Evolutionary conservation across 257 asterid genomes (phyloP), one percentile per base, ranked within the genome.

Genomic region (Anisodus acutangulus): DNA sequence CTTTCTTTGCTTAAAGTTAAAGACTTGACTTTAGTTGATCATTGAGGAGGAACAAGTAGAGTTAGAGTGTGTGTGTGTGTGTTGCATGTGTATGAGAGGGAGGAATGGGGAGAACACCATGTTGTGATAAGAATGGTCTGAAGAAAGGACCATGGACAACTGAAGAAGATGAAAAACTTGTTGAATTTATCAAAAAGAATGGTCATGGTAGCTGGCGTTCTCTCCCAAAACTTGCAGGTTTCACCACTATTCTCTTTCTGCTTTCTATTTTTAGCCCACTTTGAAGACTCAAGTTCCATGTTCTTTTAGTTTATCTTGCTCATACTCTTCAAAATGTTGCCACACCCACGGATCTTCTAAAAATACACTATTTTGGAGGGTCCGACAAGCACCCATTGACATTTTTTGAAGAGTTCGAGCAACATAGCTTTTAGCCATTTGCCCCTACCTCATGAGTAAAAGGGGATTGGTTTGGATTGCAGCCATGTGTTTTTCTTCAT

Each of bases 191-290:
- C 87, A 93, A 90, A 82, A 89, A 90, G 53, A 86, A 93, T 89
- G 98, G 98, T 16, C 94, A 92, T 90, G 97, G 97, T n/a, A 92
- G 98, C 91, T 95, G 98, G 98, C 92, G 97, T 72, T 89, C 93
- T 78, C 93, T 95, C 69, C 98, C 98, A 78, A 92, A 93, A 82
- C 95, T 88, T 83, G 98, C 98, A 86, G 98, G 98, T 22, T 22
- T 78, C 71, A 26, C 45, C 59, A 11, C 13, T 78, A 53, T 70
- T n/a, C 43, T 45, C 37, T 17, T 62, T 16, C 19, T 55, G 2
- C 55, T 80, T 58, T 15, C n/a, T 59, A 37, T 58, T 43, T 79
- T 9, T 64, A 58, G 9, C 57, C 16, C 15, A 35, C 3, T 58
- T 80, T n/a, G 22, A 35, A 64, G 70, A 17, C 55, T 66, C 37